phyloP scores from a whole-genome alignment of 441 rosid genomes.

The Theobroma grandiflorum region DNA sequence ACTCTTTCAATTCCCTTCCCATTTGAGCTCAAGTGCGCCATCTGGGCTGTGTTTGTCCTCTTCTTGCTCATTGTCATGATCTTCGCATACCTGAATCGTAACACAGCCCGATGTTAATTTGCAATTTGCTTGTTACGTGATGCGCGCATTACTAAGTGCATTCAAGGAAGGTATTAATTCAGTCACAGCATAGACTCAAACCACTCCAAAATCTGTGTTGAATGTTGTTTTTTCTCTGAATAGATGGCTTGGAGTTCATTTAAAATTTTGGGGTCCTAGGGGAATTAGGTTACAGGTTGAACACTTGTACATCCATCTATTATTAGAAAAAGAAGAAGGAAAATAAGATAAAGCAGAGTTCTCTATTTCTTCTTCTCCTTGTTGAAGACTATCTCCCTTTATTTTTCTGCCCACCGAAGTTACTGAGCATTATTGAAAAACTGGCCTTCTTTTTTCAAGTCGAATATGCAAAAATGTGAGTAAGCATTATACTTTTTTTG shows the following conservation, averaged over 20 bases:
- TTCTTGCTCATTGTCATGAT: not conserved
- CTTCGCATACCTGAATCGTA: not conserved
- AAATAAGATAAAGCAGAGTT: not conserved
- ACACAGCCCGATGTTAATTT: not conserved
- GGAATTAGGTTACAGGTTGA: not conserved
- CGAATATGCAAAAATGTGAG: too few species aligned
- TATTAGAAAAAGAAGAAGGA: not conserved
- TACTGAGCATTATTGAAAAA: too few species aligned
- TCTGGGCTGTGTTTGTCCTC: constrained; percentile 16
- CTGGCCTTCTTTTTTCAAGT: too few species aligned
- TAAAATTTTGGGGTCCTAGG: not conserved
- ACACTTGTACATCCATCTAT: not conserved
- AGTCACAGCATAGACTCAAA: not conserved
- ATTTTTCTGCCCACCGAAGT: too few species aligned
- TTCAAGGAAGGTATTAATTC: not conserved
- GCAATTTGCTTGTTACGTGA: not conserved
- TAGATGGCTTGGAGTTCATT: not conserved
- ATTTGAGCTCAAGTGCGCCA: constrained; percentile 12
- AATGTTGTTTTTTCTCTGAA: not conserved
- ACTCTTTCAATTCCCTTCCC: constrained; percentile 3
- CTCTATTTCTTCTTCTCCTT: not conserved
- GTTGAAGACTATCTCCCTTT: not conserved
- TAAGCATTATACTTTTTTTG: too few species aligned
- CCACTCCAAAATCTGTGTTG: too few species aligned
- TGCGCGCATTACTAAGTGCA: not conserved